Evolutionary conservation across 202 grass and related monocot species (phyloP), one percentile per base, ranked within the genome.

Genomic region (Zizania palustris): DNA sequence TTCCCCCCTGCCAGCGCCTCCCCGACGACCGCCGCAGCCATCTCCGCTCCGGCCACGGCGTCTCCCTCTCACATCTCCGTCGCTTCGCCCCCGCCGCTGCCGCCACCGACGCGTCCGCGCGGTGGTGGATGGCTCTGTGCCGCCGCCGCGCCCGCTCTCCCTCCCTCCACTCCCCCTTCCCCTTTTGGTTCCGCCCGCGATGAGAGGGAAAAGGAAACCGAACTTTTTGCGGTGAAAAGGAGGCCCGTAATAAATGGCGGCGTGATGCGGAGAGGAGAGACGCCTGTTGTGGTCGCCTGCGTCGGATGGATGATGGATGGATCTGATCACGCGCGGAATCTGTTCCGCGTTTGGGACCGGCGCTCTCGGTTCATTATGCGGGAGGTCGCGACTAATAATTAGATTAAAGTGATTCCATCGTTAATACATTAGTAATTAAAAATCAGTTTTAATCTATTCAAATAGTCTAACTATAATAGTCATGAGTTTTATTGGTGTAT

Each of bases 61-160:
- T 76, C 36, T 65, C 76, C 84, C 86, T 75, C 76, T 88, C 86
- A 88, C 86, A 88, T 88, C 86, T 84, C 86, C 76, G 81, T 71
- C 15, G 63, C 62, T 56, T 13, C 19, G 38, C 67, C 6, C 13
- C 13, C 51, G 37, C 58, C 67, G 35, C 36, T 41, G 35, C 66
- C 57, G 16, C 42, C 21, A 3, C 72, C 84, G 5, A 35, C 71
- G 46, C 21, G 33, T 36, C 68, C 56, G 75, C 69, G 83, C 56
- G 85, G 75, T 56, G 74, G 74, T 40, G 28, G 28, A 28, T 28
- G 28, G 28, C 28, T 28, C 28, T 28, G 28, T 28, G 28, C 28
- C 28, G 28, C 28, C 28, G 28, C 28, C 28, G 28, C 28, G 28
- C 28, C 28, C 28, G 28, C 28, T 28, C 28, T n/a, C 49, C 9